Conservation (phyloP, 2,329 filamentous ascomycete genomes). For the Colletotrichum sp. region DNA sequence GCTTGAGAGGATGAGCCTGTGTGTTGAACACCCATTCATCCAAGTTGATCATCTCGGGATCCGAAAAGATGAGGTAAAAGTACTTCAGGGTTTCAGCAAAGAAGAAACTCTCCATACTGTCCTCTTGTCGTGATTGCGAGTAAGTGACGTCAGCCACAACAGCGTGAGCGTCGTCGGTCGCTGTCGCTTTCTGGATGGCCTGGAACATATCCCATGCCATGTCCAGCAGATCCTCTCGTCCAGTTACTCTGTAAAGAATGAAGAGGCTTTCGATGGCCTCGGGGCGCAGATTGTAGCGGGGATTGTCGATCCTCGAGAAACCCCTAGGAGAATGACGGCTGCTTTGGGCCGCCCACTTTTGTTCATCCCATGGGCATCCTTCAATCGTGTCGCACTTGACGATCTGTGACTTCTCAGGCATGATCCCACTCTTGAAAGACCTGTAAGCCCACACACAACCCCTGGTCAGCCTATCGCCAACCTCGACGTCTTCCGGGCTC, state of each 20-base stretch:
- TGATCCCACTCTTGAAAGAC: slow-evolving; percentile 52
- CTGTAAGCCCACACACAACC: slow-evolving; percentile 59
- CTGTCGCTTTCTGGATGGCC: slow-evolving; percentile 48
- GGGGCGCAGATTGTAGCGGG: slow-evolving; percentile 54
- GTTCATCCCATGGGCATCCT: slow-evolving; percentile 51
- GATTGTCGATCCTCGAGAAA: slow-evolving; percentile 63
- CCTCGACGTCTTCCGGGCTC: slow-evolving; percentile 44
- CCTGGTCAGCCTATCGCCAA: slow-evolving; percentile 49
- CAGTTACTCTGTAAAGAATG: slow-evolving; percentile 58
- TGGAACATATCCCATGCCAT: slow-evolving; percentile 61
- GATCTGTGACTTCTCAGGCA: slow-evolving; percentile 55
- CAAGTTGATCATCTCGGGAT: slow-evolving; percentile 65
- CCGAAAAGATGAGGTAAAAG: slow-evolving; percentile 74
- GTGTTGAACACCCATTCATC: slow-evolving; percentile 71
- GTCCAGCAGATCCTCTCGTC: slow-evolving; percentile 50
- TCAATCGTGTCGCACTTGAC: slow-evolving; percentile 42
- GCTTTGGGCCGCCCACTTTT: slow-evolving; percentile 24
- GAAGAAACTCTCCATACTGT: slow-evolving; percentile 68
- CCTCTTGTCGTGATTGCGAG: slow-evolving; percentile 46
- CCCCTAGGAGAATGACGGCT: slow-evolving; percentile 50
- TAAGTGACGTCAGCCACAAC: slow-evolving; percentile 55
- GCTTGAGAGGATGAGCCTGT: slow-evolving; percentile 52
- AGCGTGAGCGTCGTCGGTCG: slow-evolving; percentile 52
- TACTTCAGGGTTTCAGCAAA: slow-evolving; percentile 78
- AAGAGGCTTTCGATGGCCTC: slow-evolving; percentile 63